phyloP scores from a whole-genome alignment of 805 yeast species.

The Suhomyces emberorum region DNA sequence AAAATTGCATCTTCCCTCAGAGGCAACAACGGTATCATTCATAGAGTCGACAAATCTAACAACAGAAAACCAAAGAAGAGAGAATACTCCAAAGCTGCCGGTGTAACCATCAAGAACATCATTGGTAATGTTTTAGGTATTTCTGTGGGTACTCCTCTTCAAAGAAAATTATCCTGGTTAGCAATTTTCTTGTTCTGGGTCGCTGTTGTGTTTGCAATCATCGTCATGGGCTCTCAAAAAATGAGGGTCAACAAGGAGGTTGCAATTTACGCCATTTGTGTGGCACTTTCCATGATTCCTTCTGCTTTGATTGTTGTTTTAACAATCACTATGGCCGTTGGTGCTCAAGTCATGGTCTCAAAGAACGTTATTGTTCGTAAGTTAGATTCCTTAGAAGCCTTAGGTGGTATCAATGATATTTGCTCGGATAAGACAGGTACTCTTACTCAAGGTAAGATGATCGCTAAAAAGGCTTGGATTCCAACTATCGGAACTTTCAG shows the following conservation, averaged over 20 bases:
- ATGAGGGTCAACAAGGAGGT: conserved; percentile 74
- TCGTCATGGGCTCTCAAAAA: conserved; percentile 82
- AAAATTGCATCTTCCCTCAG: conserved; percentile 61
- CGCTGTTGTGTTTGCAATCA: conserved; percentile 83
- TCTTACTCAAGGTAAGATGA: conserved; percentile 76
- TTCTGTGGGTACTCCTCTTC: conserved; percentile 78
- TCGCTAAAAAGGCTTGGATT: conserved; percentile 66
- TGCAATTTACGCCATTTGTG: conserved; percentile 86
- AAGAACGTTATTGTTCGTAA: conserved; percentile 73
- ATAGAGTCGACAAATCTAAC: conserved; percentile 38
- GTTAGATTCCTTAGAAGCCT: conserved; percentile 72
- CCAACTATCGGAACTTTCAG: conserved; percentile 59
- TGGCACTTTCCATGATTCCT: conserved; percentile 78
- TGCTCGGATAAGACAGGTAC: conserved; percentile 86
- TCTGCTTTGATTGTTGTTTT: conserved; percentile 75
- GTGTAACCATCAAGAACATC: conserved; percentile 49
- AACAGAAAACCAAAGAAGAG: conserved; percentile 40
- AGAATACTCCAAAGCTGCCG: conserved; percentile 47
- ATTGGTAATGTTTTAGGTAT: conserved; percentile 72
- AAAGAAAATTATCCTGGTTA: conserved; percentile 68
- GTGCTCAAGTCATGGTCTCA: conserved; percentile 69
- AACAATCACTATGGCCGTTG: conserved; percentile 83
- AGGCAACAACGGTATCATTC: conserved; percentile 36
- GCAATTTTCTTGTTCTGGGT: conserved; percentile 69
- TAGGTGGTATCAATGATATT: conserved; percentile 75